Conservation (phyloP, 2,329 filamentous ascomycete species). For the Helotiales sp. region DNA sequence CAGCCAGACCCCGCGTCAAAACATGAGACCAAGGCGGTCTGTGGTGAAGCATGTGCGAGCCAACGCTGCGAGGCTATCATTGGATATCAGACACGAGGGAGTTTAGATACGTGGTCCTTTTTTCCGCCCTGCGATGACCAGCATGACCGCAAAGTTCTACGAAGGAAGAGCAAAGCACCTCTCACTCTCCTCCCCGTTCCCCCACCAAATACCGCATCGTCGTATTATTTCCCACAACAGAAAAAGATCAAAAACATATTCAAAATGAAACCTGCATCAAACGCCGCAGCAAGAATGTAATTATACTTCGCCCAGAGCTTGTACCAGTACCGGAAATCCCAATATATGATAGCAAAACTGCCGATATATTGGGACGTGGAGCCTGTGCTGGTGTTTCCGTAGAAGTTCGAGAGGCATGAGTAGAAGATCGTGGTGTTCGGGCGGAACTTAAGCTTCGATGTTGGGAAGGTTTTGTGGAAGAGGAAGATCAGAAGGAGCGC, state of each 20-base stretch:
- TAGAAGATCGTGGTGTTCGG: slow-evolving; percentile 69
- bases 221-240: slow-evolving; percentile 61
- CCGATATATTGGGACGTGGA: slow-evolving; percentile 61
- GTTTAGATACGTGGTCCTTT: too few species aligned
- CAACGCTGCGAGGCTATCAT: too few species aligned
- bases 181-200: slow-evolving; percentile 61
- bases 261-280: slow-evolving; percentile 66
- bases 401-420: slow-evolving; percentile 58
- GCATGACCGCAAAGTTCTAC: neutral
- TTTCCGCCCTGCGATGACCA: too few species aligned
- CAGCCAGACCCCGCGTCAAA: neutral
- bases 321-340: slow-evolving; percentile 59
- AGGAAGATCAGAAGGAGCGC: slow-evolving; percentile 54
- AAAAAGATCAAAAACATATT: slow-evolving; percentile 66
- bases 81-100: too few species aligned
- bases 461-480: slow-evolving; percentile 59
- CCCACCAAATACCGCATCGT: slow-evolving; percentile 68
- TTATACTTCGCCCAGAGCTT: slow-evolving; percentile 65
- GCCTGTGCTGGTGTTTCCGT: slow-evolving; percentile 65
- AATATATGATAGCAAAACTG: slow-evolving; percentile 64
- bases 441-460: slow-evolving; percentile 50
- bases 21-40: neutral
- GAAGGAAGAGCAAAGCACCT: slow-evolving; percentile 58
- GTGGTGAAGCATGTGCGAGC: too few species aligned
- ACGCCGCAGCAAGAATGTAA: slow-evolving; percentile 65